Conservation (phyloP, 176 grass and related monocot species). For the Oryza nivara region DNA sequence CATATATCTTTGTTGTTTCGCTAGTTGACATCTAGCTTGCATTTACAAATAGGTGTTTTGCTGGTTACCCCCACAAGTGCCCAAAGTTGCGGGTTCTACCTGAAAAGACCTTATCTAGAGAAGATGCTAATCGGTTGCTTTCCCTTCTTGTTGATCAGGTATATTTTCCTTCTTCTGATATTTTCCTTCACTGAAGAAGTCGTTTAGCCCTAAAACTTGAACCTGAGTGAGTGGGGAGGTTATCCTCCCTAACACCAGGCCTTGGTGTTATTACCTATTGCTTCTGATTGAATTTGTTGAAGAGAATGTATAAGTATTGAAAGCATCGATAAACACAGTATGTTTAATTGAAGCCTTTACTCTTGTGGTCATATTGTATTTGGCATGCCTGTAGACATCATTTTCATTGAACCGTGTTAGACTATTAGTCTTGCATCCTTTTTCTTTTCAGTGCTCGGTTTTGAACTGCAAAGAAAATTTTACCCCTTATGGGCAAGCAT, state of each 20-base stretch:
- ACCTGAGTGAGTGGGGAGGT: neutral
- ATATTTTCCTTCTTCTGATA: conserved; percentile 18
- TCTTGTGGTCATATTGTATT: neutral
- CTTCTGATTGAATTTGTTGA: conserved; percentile 25
- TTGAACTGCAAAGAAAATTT: conserved; percentile 10
- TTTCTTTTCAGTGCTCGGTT: conserved; percentile 3
- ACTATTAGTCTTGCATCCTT: neutral
- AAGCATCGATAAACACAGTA: conserved; percentile 9
- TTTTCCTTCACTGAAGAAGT: neutral
- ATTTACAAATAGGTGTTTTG: conserved; percentile 63
- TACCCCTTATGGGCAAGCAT: conserved; percentile 1
- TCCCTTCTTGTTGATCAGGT: conserved; percentile 91
- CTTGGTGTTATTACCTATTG: neutral
- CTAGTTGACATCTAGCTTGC: conserved; percentile 38
- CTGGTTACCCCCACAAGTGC: conserved; percentile 97
- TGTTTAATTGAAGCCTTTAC: conserved; percentile 24
- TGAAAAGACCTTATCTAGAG: conserved; percentile 77
- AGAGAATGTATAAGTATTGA: neutral
- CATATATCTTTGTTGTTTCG: conserved; percentile 21
- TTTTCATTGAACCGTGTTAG: conserved; percentile 26
- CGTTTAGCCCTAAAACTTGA: neutral
- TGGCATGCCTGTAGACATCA: neutral
- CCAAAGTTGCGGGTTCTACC: conserved; percentile 77
- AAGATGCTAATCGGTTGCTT: conserved; percentile 71
- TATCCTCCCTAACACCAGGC: neutral